Evolutionary conservation across 805 yeast species (phyloP), one percentile per base, ranked within the genome.

Genomic region (Wickerhamiella kazuoi): DNA sequence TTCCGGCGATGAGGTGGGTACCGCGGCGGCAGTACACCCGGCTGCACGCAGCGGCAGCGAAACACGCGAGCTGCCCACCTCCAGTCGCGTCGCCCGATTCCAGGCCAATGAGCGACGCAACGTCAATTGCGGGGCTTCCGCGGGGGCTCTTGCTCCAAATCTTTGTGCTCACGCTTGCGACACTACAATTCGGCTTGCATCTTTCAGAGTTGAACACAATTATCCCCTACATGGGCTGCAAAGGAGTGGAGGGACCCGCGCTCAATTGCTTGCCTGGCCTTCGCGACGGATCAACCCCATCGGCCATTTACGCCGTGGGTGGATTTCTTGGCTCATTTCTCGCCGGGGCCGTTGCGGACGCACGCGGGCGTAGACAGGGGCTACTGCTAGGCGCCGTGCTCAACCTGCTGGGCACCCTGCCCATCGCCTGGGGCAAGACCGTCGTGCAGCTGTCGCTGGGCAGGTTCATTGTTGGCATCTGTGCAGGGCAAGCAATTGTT

Each of bases 181-280:
- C 93, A 2, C 63, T 86, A 11, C 96, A 84, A 56, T 90, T 78
- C 56, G 98, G 98, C 1, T 83, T 80, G 56, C 97, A 90, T 55
- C 76, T 87, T 78, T 78, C 95, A 1, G 96, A 86, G 56, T 66
- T 87, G 54, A 87, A 87, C 59, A 93, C 95, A 5, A 95, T 96
- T 0, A 79, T 79, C 41, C 67, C 69, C 13, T 69, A 72, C 24
- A 64, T 83, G 36, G 68, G 80, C 9, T 82, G 94, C 52, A 40
- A 37, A 5, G 43, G 46, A n/a, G 48, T 44, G 15, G 46, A 42
- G 26, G 38, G 40, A 5, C 33, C 16, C 19, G 20, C 39, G 11
- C 39, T 38, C 31, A 62, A 66, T 49, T 81, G 93, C 54, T 68
- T 81, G 9, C 62, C 69, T 0, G 63, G 79, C 64, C 56, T 63